A percentile compares a stretch with the other conserved stretches of the same genome.
Conservation (phyloP, 108 stramenopile genomes). For the Cyclotella cryptica region DNA sequence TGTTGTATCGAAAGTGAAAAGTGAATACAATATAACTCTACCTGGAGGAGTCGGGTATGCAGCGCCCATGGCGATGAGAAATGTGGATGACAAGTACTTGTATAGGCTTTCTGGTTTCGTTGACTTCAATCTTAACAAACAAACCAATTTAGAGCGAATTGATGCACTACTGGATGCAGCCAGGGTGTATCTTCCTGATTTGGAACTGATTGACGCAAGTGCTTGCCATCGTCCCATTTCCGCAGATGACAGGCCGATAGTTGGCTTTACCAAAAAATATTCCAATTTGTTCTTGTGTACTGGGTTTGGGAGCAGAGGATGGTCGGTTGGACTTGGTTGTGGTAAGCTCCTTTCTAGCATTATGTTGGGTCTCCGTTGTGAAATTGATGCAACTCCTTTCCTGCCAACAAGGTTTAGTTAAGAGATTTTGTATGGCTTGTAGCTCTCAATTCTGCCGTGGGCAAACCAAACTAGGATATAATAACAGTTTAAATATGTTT, state of each 20-base stretch:
- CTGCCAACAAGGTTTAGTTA: slow-evolving; percentile 39
- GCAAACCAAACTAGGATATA: too few species aligned
- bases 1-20: slow-evolving; percentile 25
- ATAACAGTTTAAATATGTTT: too few species aligned
- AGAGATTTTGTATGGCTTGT: not conserved
- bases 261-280: slow-evolving; percentile 17
- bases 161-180: slow-evolving; percentile 39
- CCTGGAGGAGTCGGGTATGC: slow-evolving; percentile 44
- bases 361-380: slow-evolving; percentile 28
- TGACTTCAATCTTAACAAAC: slow-evolving; percentile 29
- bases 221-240: slow-evolving; percentile 48
- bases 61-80: slow-evolving; percentile 36
- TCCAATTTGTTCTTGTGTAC: slow-evolving; percentile 35
- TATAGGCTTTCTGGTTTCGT: slow-evolving; percentile 49
- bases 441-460: too few species aligned
- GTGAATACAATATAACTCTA: slow-evolving; percentile 38
- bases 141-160: slow-evolving; percentile 31
- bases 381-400: slow-evolving; percentile 42
- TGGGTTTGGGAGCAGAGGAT: slow-evolving; percentile 43
- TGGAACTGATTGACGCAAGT: slow-evolving; percentile 37
- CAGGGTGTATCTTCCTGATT: slow-evolving; percentile 31
- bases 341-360: slow-evolving; percentile 36
- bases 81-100: slow-evolving; percentile 21
- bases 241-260: slow-evolving; percentile 45
- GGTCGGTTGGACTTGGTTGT: slow-evolving; percentile 44